A percentile compares a stretch with the other conserved stretches of the same genome.
phyloP scores from a whole-genome alignment of 805 yeast species.

The Candida peoriensis region DNA sequence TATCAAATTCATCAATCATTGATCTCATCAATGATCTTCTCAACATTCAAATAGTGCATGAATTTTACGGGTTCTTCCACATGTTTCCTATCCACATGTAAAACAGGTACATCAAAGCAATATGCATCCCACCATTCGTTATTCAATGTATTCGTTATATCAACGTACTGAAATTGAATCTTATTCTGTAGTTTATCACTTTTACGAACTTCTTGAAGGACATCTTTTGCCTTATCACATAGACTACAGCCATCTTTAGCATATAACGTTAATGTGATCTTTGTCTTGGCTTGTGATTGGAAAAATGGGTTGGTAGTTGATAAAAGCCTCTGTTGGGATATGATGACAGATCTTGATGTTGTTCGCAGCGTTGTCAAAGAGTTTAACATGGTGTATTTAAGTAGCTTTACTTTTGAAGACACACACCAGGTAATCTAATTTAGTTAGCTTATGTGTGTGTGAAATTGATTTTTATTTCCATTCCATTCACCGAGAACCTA shows the following conservation, averaged over 20 bases:
- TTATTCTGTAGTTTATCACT: slow-evolving; percentile 22
- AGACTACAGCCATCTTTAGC: slow-evolving; percentile 66
- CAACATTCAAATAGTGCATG: slow-evolving; percentile 62
- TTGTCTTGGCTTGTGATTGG: too few species aligned
- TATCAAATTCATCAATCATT: slow-evolving; percentile 9
- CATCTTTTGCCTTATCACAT: slow-evolving; percentile 59
- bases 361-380: too few species aligned
- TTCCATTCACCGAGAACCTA: too few species aligned
- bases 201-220: slow-evolving; percentile 39
- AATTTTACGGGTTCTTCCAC: slow-evolving; percentile 48
- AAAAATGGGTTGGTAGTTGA: too few species aligned
- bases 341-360: too few species aligned
- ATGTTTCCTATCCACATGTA: slow-evolving; percentile 53
- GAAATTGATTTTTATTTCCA: too few species aligned
- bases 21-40: slow-evolving; percentile 50
- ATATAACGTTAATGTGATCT: slow-evolving; percentile 47
- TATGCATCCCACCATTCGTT: slow-evolving; percentile 65
- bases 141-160: slow-evolving; percentile 57
- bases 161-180: slow-evolving; percentile 38
- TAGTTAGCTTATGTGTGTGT: too few species aligned
- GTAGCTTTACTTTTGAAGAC: too few species aligned
- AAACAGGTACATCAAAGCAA: slow-evolving; percentile 75
- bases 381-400: too few species aligned
- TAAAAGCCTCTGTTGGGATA: too few species aligned
- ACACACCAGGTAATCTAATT: too few species aligned